phyloP scores from a whole-genome alignment of 306 rosid genomes.

The Leucaena leucocephala region DNA sequence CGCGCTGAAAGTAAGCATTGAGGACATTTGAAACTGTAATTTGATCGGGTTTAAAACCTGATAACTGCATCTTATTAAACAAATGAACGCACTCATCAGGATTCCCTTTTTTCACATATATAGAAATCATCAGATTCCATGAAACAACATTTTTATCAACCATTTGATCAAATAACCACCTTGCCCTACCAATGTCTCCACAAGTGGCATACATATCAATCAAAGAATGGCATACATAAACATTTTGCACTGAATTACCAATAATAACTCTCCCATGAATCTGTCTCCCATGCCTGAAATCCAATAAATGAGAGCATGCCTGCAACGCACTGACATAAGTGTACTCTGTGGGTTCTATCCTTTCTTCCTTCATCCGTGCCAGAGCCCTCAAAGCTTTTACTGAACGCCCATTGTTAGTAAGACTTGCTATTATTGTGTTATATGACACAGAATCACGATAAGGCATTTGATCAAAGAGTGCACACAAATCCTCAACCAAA shows the following conservation, averaged over 20 bases:
- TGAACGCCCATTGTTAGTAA: conserved; percentile 48
- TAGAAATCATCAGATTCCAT: conserved; percentile 53
- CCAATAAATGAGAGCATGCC: conserved; percentile 57
- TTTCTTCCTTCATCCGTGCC: conserved; percentile 54
- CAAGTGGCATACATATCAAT: conserved; percentile 56
- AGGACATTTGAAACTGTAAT: conserved; percentile 51
- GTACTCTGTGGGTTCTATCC: conserved; percentile 54
- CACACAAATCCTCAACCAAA: conserved; percentile 41
- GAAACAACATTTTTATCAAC: conserved; percentile 52
- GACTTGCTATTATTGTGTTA: conserved; percentile 57
- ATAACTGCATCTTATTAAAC: conserved; percentile 47
- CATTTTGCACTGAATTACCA: conserved; percentile 37
- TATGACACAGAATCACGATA: conserved; percentile 55
- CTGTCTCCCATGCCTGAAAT: conserved; percentile 57
- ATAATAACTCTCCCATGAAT: conserved; percentile 58
- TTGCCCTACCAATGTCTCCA: conserved; percentile 46
- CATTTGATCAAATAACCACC: conserved; percentile 54
- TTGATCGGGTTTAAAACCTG: conserved; percentile 51
- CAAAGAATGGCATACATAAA: conserved; percentile 44
- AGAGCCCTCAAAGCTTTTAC: conserved; percentile 47
- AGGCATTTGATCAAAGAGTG: conserved; percentile 58
- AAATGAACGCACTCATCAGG: conserved; percentile 46
- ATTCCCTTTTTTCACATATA: conserved; percentile 49
- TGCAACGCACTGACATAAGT: conserved; percentile 62
- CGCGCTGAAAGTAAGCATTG: conserved; percentile 45